phyloP scores from a whole-genome alignment of 1,284 basidiomycete species.

The Golubevia pallescens region DNA sequence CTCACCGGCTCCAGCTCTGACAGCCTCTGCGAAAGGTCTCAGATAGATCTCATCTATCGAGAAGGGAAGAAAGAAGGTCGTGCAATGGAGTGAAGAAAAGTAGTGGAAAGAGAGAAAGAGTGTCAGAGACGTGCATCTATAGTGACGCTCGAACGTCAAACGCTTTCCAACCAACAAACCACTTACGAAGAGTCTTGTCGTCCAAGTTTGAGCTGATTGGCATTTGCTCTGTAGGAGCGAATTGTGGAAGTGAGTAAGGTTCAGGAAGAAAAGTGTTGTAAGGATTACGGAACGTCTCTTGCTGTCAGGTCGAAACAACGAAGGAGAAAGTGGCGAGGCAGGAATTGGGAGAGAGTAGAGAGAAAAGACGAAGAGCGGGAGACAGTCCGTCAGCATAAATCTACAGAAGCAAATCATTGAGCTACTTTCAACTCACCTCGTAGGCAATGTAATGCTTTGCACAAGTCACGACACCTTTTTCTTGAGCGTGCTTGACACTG shows the following conservation, averaged over 20 bases:
- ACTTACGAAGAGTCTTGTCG: slow-evolving; percentile 41
- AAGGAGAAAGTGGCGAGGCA: too few species aligned
- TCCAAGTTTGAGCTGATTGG: slow-evolving; percentile 37
- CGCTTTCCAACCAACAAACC: too few species aligned
- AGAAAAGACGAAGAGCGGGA: too few species aligned
- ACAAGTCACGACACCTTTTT: slow-evolving; percentile 36
- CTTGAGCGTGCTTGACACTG: slow-evolving; percentile 39
- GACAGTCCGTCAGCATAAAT: too few species aligned
- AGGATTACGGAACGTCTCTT: slow-evolving; percentile 6
- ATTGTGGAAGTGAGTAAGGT: too few species aligned
- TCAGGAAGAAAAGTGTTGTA: background rate
- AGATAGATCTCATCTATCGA: slow-evolving; percentile 12
- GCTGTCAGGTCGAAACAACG: too few species aligned
- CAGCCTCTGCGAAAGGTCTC: slow-evolving; percentile 32
- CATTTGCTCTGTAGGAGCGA: slow-evolving; percentile 2
- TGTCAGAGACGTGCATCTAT: too few species aligned
- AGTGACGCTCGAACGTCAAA: too few species aligned
- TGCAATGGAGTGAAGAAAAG: too few species aligned
- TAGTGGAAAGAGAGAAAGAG: too few species aligned
- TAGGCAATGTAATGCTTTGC: slow-evolving; percentile 51
- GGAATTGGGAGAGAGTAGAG: too few species aligned
- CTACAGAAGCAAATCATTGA: background rate
- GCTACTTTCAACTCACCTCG: slow-evolving; percentile 39
- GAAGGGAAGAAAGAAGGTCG: slow-evolving; percentile 10
- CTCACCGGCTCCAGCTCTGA: slow-evolving; percentile 32